Evolutionary conservation across 2,329 filamentous ascomycete genomes (phyloP).

Genomic region (Colletotrichum orbiculare): DNA sequence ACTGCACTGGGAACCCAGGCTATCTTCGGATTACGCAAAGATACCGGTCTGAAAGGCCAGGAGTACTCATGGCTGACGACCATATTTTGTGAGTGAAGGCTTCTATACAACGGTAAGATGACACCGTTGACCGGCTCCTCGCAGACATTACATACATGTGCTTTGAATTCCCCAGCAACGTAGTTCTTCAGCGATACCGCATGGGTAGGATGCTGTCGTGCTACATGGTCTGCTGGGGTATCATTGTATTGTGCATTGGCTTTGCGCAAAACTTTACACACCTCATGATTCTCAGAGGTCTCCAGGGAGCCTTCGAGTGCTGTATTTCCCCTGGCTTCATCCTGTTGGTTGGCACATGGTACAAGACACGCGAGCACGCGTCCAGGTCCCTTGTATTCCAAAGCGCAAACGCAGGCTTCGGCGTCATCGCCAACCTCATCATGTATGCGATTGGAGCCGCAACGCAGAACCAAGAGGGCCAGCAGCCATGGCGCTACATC

Average conservation of each 20-base stretch:
- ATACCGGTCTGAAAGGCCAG: constrained; percentile 41
- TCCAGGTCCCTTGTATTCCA: constrained; percentile 29
- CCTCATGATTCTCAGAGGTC: constrained; percentile 47
- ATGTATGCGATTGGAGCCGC: constrained; percentile 50
- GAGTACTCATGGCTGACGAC: constrained; percentile 46
- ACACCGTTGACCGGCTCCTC: neutral
- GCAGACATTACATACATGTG: constrained; percentile 44
- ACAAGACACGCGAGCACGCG: constrained; percentile 49
- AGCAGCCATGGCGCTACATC: constrained; percentile 52
- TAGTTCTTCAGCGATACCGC: constrained; percentile 46
- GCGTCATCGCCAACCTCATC: constrained; percentile 48
- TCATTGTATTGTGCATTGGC: constrained; percentile 50
- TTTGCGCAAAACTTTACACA: constrained; percentile 52
- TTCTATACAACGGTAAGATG: neutral
- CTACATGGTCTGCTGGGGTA: constrained; percentile 42
- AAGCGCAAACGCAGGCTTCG: constrained; percentile 46
- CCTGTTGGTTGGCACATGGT: constrained; percentile 50
- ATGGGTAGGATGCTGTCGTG: constrained; percentile 32
- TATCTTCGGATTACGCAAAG: constrained; percentile 50
- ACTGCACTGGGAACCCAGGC: constrained; percentile 53
- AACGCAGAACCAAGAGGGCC: constrained; percentile 42
- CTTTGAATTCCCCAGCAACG: constrained; percentile 47
- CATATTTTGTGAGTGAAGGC: constrained; percentile 43
- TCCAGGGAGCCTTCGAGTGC: constrained; percentile 52
- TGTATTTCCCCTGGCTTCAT: constrained; percentile 53